Evolutionary conservation across 257 asterid species (phyloP), one percentile per base, ranked within the genome.

Genomic region (Ajuga chamaepitys): DNA sequence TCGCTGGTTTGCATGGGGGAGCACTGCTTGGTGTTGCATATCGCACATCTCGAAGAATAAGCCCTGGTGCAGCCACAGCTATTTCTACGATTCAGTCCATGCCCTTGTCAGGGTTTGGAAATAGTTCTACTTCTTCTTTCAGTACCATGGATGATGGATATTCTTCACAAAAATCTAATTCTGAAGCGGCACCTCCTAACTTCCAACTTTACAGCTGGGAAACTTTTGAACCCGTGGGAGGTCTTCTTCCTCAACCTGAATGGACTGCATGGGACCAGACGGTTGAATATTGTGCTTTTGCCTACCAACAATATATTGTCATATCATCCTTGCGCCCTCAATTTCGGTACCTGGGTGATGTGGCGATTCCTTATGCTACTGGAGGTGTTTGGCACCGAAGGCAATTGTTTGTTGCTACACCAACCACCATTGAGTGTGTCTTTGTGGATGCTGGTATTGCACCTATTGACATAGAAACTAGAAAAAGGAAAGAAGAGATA

Each of bases 211-310:
- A 80, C 74, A 94, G 97, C 85, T 94, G 99, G 99, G 99, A 94
- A 80, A 80, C 88, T 63, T 94, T 94, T 80, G 88, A 94, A 81
- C 95, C 99, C 0, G 96, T 94, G 50, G 99, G 97, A 58, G 89
- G 82, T 67, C 97, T 94, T 85, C 96, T 94, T 69, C 97, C 97
- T 62, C 99, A 94, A 75, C 99, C 99, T 25, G 99, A 90, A 65
- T 94, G 97, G 97, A 87, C 96, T 5, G 96, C 96, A 41, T 94
- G 99, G 99, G 99, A 94, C 72, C 97, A 90, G 70, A 90, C 99
- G 45, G 96, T 94, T 74, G 99, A 94, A 70, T 93, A 94, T 73
- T 90, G 99, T 78, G 99, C 97, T 70, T 94, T 88, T 63, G 97
- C 88, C 41, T 94, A 94, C 74, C 99, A 78, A 67, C 87, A 85